A percentile compares a stretch with the other conserved stretches of the same genome.
These are phyloP conservation scores for Kodamaea nitidulidarum DNA, from an alignment of 805 yeast species.

Conservation along the genomic window DNA sequence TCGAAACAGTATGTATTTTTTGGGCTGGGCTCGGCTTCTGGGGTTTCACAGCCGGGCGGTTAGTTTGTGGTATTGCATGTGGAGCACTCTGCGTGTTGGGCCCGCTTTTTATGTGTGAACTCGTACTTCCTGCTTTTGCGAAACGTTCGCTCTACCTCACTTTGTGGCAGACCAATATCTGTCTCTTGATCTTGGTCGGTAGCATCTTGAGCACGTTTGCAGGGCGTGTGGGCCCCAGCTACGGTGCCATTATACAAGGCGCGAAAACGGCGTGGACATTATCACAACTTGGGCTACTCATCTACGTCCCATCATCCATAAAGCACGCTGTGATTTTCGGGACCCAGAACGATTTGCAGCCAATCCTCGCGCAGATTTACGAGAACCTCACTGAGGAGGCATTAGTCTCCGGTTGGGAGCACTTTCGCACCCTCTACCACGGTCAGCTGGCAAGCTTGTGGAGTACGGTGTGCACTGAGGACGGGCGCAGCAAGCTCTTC, in stretches of 20 bases:
- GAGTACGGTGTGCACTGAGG: background rate
- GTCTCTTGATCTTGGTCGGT: slow-evolving; percentile 23
- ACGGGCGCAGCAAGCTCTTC: background rate
- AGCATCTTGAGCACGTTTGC: slow-evolving; percentile 11
- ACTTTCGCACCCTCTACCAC: background rate
- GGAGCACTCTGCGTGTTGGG: slow-evolving; percentile 23
- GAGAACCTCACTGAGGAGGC: background rate
- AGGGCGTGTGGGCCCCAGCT: background rate
- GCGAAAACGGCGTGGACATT: slow-evolving; percentile 7
- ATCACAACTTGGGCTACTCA: slow-evolving; percentile 7
- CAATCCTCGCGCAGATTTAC: background rate
- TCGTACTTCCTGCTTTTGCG: slow-evolving; percentile 12
- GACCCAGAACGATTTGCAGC: slow-evolving; percentile 1
- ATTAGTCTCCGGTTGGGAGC: background rate
- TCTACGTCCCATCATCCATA: slow-evolving; percentile 12
- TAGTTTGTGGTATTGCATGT: slow-evolving; percentile 20
- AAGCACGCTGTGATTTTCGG: slow-evolving; percentile 7
- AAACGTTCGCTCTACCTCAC: slow-evolving; percentile 17
- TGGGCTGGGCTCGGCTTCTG: slow-evolving; percentile 4
- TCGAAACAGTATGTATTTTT: slow-evolving; percentile 12
- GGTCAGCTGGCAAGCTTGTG: background rate
- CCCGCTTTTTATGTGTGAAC: slow-evolving; percentile 21
- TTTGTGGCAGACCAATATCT: slow-evolving; percentile 21
- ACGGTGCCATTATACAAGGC: slow-evolving; percentile 4
- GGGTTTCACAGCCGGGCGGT: slow-evolving; percentile 17